A percentile compares a stretch with the other conserved stretches of the same genome.
Evolutionary conservation across 2,329 filamentous ascomycete genomes (phyloP).

Genomic region (Cercospora sp.): DNA sequence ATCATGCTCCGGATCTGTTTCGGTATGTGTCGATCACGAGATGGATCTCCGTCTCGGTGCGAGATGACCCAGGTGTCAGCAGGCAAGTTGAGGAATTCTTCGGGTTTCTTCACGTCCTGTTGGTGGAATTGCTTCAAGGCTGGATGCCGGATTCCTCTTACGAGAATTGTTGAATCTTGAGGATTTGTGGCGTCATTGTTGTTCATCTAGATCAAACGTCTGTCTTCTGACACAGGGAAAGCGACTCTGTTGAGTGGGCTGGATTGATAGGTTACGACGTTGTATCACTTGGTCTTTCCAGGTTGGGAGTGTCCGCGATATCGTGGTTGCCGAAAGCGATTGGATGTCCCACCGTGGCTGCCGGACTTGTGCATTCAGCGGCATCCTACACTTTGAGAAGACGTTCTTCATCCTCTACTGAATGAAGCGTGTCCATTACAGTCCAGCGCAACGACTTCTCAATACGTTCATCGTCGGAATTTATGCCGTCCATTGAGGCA

Average conservation of each 20-base stretch:
- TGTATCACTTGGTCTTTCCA: background rate
- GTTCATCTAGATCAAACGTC: background rate
- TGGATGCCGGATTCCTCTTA: constrained; percentile 10
- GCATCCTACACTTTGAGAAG: background rate
- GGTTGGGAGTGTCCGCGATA: background rate
- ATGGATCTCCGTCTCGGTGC: constrained; percentile 7
- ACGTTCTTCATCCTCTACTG: background rate
- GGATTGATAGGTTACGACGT: background rate
- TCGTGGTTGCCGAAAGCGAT: background rate
- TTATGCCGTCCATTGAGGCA: background rate
- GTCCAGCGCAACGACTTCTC: background rate
- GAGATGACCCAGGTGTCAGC: constrained; percentile 11
- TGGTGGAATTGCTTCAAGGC: constrained; percentile 14
- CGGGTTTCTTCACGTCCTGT: background rate
- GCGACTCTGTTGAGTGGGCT: background rate
- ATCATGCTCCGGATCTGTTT: background rate
- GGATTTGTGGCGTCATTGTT: background rate
- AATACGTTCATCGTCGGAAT: background rate
- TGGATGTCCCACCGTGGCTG: background rate
- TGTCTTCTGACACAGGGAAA: background rate
- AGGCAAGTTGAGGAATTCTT: background rate
- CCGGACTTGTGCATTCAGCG: background rate
- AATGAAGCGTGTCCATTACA: background rate
- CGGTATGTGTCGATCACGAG: constrained; percentile 6
- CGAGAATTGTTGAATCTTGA: background rate